Conservation (phyloP, 75 land plant genomes). For the Cryptomeria japonica region DNA sequence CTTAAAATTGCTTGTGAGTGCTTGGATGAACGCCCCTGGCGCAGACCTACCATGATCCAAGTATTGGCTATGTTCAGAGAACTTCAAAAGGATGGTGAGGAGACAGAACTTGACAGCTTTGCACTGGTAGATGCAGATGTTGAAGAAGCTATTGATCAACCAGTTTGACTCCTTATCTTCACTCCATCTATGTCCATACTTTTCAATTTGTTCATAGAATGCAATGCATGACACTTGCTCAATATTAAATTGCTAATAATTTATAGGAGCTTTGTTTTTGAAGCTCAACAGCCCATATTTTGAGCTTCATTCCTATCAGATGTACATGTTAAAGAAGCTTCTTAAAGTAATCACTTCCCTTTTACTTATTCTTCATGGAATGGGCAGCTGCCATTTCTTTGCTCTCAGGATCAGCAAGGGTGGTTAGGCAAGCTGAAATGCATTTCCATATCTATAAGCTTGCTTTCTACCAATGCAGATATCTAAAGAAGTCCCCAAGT, state of each 20-base stretch:
- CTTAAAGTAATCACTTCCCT: conserved; percentile 3
- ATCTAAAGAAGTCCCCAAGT: background rate
- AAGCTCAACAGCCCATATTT: background rate
- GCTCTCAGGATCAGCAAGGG: background rate
- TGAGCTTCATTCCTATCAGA: conserved; percentile 5
- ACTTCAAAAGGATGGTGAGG: conserved; percentile 33
- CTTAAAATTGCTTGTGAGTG: conserved; percentile 48
- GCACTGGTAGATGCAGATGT: conserved; percentile 12
- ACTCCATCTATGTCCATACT: background rate
- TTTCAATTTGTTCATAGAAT: conserved; percentile 7
- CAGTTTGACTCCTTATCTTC: conserved; percentile 3
- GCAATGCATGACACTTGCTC: background rate
- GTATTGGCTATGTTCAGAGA: conserved; percentile 55
- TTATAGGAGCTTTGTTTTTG: background rate
- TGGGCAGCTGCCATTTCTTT: background rate
- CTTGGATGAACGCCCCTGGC: conserved; percentile 43
- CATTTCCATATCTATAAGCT: background rate
- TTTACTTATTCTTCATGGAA: conserved; percentile 8
- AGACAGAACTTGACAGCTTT: conserved; percentile 19
- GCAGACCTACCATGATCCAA: conserved; percentile 50
- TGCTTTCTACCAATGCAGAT: background rate
- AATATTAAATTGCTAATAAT: conserved; percentile 1
- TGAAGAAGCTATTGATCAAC: conserved; percentile 12
- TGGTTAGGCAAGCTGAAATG: background rate
- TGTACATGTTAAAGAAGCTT: conserved; percentile 7